These are phyloP conservation scores for Lactarius psammicola DNA, from an alignment of 768 basidiomycete genomes.

Conservation along the genomic window DNA sequence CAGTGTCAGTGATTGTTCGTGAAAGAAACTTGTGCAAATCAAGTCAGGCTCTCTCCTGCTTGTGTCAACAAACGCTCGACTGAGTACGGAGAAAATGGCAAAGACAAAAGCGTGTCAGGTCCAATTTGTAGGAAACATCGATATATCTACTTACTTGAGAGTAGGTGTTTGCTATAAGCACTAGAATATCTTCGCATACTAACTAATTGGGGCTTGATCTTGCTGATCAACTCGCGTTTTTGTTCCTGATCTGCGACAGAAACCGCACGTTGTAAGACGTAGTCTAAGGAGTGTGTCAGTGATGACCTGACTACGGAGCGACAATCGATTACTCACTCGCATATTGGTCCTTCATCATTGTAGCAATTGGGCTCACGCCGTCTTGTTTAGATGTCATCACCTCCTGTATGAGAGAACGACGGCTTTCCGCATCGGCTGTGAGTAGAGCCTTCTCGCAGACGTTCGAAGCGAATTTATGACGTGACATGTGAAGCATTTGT, in stretches of 20 bases:
- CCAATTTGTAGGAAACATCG: slow-evolving; percentile 18
- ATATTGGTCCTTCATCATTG: slow-evolving; percentile 84
- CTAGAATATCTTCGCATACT: slow-evolving; percentile 71
- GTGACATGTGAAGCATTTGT: slow-evolving; percentile 74
- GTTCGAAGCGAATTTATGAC: slow-evolving; percentile 94
- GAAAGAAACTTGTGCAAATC: not conserved
- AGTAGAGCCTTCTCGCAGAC: slow-evolving; percentile 90
- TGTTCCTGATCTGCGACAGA: slow-evolving; percentile 69
- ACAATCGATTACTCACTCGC: slow-evolving; percentile 58
- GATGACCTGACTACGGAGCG: not conserved
- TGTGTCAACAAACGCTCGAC: slow-evolving; percentile 61
- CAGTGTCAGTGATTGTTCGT: slow-evolving; percentile 3
- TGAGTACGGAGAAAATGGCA: slow-evolving; percentile 33
- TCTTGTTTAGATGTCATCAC: slow-evolving; percentile 66
- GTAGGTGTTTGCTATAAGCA: slow-evolving; percentile 76
- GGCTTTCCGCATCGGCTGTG: slow-evolving; percentile 60
- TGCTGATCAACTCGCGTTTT: slow-evolving; percentile 58
- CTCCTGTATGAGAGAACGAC: slow-evolving; percentile 74
- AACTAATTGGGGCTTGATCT: slow-evolving; percentile 64
- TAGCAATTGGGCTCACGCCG: slow-evolving; percentile 63
- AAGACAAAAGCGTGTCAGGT: slow-evolving; percentile 6
- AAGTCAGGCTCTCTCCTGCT: slow-evolving; percentile 23
- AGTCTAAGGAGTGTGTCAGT: slow-evolving; percentile 49
- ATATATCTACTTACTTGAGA: slow-evolving; percentile 56
- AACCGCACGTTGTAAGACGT: slow-evolving; percentile 81